Base-by-base conservation (phyloP, 768 basidiomycete species). In the Steccherinum ochraceum region DNA sequence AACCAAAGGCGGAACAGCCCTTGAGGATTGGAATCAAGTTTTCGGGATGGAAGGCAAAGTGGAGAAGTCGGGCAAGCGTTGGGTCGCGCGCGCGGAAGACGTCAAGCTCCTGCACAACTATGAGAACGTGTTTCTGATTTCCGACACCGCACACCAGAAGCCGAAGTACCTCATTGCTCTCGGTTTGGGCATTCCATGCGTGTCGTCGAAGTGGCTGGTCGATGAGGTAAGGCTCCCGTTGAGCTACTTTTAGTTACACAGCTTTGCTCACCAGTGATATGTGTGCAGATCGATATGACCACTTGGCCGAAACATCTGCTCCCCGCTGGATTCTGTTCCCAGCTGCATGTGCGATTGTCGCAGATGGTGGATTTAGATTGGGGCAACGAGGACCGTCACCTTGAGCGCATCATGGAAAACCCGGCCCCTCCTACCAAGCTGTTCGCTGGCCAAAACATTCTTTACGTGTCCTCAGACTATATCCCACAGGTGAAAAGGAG, bases 171-270 rank as follows among this genome's bases (percentile, higher is more conserved):
- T 95, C 48, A 74, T 84, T 2, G 88, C 91, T 4, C 76, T 97
- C 26, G 91, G 89, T 0, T 70, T 93, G 39, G 93, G 93, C 11
- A 82, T 96, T 47, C 93, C 93, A 3, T 93, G 89, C 56, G 59
- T 96, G 21, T 76, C 75, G 1, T 63, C 74, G 4, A 67, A 72
- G 11, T 93, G 83, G 79, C 61, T 86, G 24, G 55, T 70, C 16
- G 53, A 63, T 11, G 63, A 55, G 40, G 67, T 68, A 46, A 51
- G 63, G n/a, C 35, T 39, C 11, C 35, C 11, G 35, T n/a, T 39
- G 11, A 39, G 12, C 3, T 45, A 24, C 30, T 41, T 40, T 19
- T 11, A 39, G n/a, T 11, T 11, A 39, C 35, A 39, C 11, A 39
- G 35, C 11, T 11, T 39, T 39, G 35, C 35, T n/a, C n/a, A n/a